A percentile compares a stretch with the other conserved stretches of the same genome.
Evolutionary conservation across 768 basidiomycete species (phyloP).

Genomic region (Tulasnella sp.): DNA sequence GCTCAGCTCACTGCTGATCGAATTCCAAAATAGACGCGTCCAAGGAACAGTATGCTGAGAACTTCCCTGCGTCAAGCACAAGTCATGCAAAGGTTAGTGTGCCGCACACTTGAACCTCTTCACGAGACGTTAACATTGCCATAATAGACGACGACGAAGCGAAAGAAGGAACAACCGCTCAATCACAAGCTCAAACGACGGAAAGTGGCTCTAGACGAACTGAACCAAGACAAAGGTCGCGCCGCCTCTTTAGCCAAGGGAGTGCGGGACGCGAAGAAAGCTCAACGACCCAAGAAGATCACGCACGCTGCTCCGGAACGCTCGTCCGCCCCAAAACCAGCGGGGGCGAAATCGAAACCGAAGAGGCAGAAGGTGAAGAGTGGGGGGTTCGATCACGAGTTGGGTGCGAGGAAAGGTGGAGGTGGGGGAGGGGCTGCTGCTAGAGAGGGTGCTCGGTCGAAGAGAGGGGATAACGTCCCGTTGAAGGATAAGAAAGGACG

Average conservation of each 20-base stretch:
- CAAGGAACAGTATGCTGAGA: constrained; percentile 61
- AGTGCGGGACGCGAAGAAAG: constrained; percentile 81
- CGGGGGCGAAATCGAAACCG: constrained; percentile 20
- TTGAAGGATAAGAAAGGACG: constrained; percentile 39
- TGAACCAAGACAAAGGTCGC: constrained; percentile 54
- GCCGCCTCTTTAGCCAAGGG: constrained; percentile 50
- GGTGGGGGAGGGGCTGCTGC: constrained; percentile 4
- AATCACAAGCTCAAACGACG: constrained; percentile 80
- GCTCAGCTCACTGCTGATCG: not conserved
- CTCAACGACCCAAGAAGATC: constrained; percentile 53
- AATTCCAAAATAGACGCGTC: constrained; percentile 43
- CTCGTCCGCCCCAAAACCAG: constrained; percentile 26
- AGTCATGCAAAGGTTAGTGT: constrained; percentile 25
- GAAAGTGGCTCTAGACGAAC: constrained; percentile 66
- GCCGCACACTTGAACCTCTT: not conserved
- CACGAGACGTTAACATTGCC: not conserved
- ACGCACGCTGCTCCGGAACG: constrained; percentile 22
- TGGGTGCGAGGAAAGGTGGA: constrained; percentile 33
- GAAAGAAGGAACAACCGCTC: constrained; percentile 69
- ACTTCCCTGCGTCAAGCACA: constrained; percentile 34
- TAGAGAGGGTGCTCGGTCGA: constrained; percentile 53
- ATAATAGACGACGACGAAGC: constrained; percentile 34
- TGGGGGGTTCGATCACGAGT: constrained; percentile 48
- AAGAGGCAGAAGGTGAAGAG: constrained; percentile 17
- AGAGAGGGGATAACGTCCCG: constrained; percentile 42